Base-by-base conservation (phyloP, 495 filamentous ascomycete species). In the Parathielavia hyrcaniae region DNA sequence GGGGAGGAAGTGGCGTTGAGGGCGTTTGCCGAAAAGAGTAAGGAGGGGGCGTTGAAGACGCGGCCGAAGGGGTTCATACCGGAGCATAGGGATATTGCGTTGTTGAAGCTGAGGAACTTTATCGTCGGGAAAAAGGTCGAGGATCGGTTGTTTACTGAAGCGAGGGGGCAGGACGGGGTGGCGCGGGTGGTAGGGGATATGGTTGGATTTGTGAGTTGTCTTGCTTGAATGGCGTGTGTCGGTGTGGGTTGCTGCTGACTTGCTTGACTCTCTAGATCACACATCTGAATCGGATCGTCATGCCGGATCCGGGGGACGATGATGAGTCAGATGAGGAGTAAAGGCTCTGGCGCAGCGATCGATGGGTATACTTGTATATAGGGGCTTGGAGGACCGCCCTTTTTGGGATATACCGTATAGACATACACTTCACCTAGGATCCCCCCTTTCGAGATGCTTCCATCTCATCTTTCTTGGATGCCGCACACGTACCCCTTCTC, bases 61-160 rank as follows among this genome's bases (percentile, higher is more conserved):
- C 87, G 87, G 65, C 90, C 90, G 0, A 92, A 90, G 83, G 90
- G 89, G 60, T 95, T 88, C 69, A 76, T 81, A 34, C 73, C 80
- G 14, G 83, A 88, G 53, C 85, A 95, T 63, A 69, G 79, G 40
- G 84, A 92, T 57, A 89, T 93, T 63, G 78, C 83, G 43, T 77
- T 95, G 55, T 75, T 95, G 50, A 84, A 88, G 56, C 77, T 95
- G 58, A 79, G 83, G 60, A 92, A 84, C 68, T 93, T 83, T 66
- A 90, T 86, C 0, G 71, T 92, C 38, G 79, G 84, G 35, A 83
- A 72, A 55, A 80, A 83, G 63, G 64, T 95, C 43, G 19, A n/a
- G 4, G 65, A 91, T 55, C 64, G 69, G 30, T 73, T 82, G 36
- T 73, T 88, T 43, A 67, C 77, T 47, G 69, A 67, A 17, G 63